A percentile compares a stretch with the other conserved stretches of the same genome.
Evolutionary conservation across 495 filamentous ascomycete species (phyloP).

Genomic region (Talaromyces wortmannii): DNA sequence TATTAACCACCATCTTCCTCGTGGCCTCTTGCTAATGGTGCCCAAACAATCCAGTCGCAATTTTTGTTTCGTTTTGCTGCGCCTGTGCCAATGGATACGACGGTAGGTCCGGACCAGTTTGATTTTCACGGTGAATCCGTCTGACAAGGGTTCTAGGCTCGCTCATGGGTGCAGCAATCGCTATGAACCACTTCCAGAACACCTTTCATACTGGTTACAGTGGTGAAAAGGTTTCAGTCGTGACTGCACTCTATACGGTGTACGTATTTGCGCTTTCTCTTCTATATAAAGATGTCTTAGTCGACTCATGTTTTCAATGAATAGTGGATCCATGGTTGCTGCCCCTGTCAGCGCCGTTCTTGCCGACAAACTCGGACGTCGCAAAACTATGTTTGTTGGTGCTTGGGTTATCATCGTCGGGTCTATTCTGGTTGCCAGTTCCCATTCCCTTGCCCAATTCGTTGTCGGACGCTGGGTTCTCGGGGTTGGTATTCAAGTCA

Average conservation of each 20-base stretch:
- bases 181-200: conserved; percentile 33
- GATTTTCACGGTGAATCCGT: not conserved
- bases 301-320: no score
- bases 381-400: conserved; percentile 63
- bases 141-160: conserved; percentile 14
- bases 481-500: conserved; percentile 66
- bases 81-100: conserved; percentile 54
- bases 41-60: conserved; percentile 8
- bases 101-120: conserved; percentile 5
- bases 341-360: conserved; percentile 29
- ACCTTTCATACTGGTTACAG: conserved; percentile 10
- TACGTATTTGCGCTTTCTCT: not conserved
- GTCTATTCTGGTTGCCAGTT: conserved; percentile 43
- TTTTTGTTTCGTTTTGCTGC: conserved; percentile 29
- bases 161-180: conserved; percentile 43
- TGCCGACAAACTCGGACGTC: conserved; percentile 46
- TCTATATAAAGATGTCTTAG: no score
- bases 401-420: conserved; percentile 56
- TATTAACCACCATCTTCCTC: not conserved
- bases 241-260: conserved; percentile 41
- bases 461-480: conserved; percentile 71
- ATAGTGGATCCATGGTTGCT: conserved; percentile 40
- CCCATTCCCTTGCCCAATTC: conserved; percentile 45
- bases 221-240: conserved; percentile 33
- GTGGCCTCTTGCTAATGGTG: not conserved